phyloP scores from a whole-genome alignment of 805 yeast genomes.

The Saccharomycopsis lassenensis region DNA sequence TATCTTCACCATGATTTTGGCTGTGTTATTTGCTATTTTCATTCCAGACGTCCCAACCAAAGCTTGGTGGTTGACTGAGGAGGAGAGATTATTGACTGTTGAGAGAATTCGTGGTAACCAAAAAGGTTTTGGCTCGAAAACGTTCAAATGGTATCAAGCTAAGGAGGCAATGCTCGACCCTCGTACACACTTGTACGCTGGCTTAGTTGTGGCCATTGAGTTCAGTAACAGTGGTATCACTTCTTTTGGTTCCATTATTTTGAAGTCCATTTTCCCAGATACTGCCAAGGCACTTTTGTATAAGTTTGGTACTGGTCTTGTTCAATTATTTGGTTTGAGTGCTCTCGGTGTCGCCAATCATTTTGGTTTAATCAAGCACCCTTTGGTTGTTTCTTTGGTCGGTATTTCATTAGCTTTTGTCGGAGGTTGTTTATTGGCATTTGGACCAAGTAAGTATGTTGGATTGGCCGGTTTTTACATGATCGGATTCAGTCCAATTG shows the following conservation, averaged over 20 bases:
- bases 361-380: slow-evolving; percentile 63
- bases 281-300: slow-evolving; percentile 33
- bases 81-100: slow-evolving; percentile 37
- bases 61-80: slow-evolving; percentile 36
- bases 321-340: slow-evolving; percentile 26
- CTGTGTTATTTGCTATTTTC: slow-evolving; percentile 35
- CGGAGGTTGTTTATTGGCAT: slow-evolving; percentile 39
- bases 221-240: slow-evolving; percentile 47
- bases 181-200: slow-evolving; percentile 38
- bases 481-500: slow-evolving; percentile 25
- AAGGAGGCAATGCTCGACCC: slow-evolving; percentile 39
- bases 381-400: no score
- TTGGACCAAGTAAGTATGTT: slow-evolving; percentile 22
- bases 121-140: slow-evolving; percentile 47
- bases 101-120: slow-evolving; percentile 43
- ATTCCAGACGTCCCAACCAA: slow-evolving; percentile 46
- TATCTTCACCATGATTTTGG: slow-evolving; percentile 40
- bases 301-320: slow-evolving; percentile 28
- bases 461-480: slow-evolving; percentile 29
- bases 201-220: slow-evolving; percentile 30
- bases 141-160: slow-evolving; percentile 44
- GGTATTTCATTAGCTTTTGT: no score
- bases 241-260: slow-evolving; percentile 35
- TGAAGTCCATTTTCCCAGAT: slow-evolving; percentile 33
- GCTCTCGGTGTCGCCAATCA: slow-evolving; percentile 36